Evolutionary conservation across 768 basidiomycete genomes (phyloP).

Genomic region (Crucibulum laeve): DNA sequence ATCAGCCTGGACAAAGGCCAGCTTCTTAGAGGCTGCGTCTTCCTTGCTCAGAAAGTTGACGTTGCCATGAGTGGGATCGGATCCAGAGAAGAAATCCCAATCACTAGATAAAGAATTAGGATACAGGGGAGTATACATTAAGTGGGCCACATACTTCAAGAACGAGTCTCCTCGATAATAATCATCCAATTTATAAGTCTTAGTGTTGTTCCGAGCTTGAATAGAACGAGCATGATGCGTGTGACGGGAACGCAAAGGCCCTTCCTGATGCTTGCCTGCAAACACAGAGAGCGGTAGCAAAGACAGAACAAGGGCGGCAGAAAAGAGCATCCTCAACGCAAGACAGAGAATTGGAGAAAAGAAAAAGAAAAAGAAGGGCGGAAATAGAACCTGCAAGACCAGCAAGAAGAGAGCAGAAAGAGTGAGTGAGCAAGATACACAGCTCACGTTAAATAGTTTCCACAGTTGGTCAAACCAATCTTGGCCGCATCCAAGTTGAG

Average conservation of each 20-base stretch:
- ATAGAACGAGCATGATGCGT: constrained; percentile 16
- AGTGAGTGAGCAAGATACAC: no score
- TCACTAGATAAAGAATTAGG: constrained; percentile 27
- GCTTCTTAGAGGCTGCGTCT: constrained; percentile 44
- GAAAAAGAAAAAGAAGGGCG: constrained; percentile 7
- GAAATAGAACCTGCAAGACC: no score
- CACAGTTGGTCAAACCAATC: no score
- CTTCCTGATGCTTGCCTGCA: constrained; percentile 24
- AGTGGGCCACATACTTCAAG: constrained; percentile 42
- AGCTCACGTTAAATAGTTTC: no score
- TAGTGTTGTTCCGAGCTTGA: constrained; percentile 15
- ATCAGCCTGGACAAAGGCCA: constrained; percentile 61
- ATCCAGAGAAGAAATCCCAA: constrained; percentile 61
- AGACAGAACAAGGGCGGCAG: constrained; percentile 10
- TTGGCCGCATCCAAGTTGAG: no score
- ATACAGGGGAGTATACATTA: background rate
- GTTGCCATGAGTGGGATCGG: constrained; percentile 68
- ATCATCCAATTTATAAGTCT: constrained; percentile 28
- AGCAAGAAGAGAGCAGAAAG: no score
- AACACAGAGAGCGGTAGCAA: constrained; percentile 18
- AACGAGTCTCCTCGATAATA: constrained; percentile 49
- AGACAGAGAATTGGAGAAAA: constrained; percentile 10
- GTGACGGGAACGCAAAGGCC: constrained; percentile 14
- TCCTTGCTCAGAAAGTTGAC: constrained; percentile 53
- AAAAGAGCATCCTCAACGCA: constrained; percentile 1